Evolutionary conservation across 208 protist species (phyloP).

Genomic region (Acanthamoeba triangularis): DNA sequence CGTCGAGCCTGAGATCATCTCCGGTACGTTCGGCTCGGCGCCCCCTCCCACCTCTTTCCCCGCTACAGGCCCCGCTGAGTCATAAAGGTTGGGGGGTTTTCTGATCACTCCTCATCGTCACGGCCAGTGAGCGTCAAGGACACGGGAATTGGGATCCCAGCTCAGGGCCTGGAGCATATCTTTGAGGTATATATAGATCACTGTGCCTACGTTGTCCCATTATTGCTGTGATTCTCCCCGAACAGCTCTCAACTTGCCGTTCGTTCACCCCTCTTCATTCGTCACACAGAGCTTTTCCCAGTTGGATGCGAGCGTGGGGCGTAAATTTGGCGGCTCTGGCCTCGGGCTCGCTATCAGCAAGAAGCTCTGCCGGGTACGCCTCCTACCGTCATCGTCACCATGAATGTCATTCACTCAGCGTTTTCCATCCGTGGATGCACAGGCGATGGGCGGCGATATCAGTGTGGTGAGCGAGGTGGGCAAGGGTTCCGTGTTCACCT

Average conservation of each 20-base stretch:
- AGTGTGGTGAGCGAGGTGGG: background rate
- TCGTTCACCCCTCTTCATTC: too few relatives aligned
- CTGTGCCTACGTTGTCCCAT: too few relatives aligned
- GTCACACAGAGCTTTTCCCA: constrained; percentile 27
- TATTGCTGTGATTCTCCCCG: too few relatives aligned
- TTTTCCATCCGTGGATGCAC: background rate
- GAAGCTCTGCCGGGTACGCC: background rate
- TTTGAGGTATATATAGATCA: background rate
- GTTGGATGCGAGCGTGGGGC: background rate
- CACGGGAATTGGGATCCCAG: background rate
- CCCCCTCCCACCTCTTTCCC: too few relatives aligned
- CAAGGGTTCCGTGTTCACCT: background rate
- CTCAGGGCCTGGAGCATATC: background rate
- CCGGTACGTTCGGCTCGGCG: background rate
- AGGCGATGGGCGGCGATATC: constrained; percentile 18
- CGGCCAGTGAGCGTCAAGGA: background rate
- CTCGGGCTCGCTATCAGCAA: constrained; percentile 48
- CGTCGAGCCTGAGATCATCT: background rate
- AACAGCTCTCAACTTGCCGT: too few relatives aligned
- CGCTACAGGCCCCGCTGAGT: too few relatives aligned
- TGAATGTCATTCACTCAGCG: background rate
- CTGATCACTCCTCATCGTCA: too few relatives aligned
- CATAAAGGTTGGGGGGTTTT: too few relatives aligned
- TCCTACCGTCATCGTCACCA: too few relatives aligned
- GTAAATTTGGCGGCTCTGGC: constrained; percentile 41